phyloP scores from a whole-genome alignment of 202 grass and related monocot genomes.

The Setaria italica region DNA sequence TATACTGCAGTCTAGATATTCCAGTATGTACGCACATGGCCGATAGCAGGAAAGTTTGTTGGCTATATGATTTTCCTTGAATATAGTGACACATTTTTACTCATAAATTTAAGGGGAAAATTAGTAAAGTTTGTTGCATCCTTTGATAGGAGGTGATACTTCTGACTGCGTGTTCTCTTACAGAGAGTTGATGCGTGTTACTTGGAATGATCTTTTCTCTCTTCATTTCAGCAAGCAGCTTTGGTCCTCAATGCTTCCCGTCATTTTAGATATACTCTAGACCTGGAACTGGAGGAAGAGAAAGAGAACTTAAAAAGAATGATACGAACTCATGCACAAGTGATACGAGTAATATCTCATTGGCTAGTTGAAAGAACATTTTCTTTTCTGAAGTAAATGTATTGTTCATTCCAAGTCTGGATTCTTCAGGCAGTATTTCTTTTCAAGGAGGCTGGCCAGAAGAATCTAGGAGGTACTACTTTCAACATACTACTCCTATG shows the following conservation, averaged over 20 bases:
- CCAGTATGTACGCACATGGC: neutral
- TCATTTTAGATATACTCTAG: slow-evolving; percentile 94
- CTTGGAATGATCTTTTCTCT: slow-evolving; percentile 18
- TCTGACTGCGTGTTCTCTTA: neutral
- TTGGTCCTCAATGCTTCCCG: slow-evolving; percentile 95
- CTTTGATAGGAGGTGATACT: too few species aligned
- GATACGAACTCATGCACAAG: slow-evolving; percentile 87
- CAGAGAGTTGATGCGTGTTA: neutral
- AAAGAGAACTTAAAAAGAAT: slow-evolving; percentile 82
- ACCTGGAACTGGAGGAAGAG: slow-evolving; percentile 87
- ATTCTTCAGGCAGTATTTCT: slow-evolving; percentile 85
- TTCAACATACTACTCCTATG: neutral
- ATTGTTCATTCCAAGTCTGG: slow-evolving; percentile 34
- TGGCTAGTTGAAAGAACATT: neutral
- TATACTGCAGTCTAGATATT: slow-evolving; percentile 5
- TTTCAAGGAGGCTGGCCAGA: slow-evolving; percentile 96
- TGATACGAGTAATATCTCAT: slow-evolving; percentile 80
- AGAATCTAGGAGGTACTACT: slow-evolving; percentile 56
- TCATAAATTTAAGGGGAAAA: too few species aligned
- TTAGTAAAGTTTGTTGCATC: too few species aligned
- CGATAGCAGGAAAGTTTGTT: neutral
- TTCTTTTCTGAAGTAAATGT: slow-evolving; percentile 33
- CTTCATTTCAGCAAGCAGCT: slow-evolving; percentile 83
- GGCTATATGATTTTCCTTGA: neutral
- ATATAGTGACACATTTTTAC: neutral